Evolutionary conservation across 2,329 filamentous ascomycete genomes (phyloP), one percentile per base, ranked within the genome.

Genomic region (Epichloe festucae): DNA sequence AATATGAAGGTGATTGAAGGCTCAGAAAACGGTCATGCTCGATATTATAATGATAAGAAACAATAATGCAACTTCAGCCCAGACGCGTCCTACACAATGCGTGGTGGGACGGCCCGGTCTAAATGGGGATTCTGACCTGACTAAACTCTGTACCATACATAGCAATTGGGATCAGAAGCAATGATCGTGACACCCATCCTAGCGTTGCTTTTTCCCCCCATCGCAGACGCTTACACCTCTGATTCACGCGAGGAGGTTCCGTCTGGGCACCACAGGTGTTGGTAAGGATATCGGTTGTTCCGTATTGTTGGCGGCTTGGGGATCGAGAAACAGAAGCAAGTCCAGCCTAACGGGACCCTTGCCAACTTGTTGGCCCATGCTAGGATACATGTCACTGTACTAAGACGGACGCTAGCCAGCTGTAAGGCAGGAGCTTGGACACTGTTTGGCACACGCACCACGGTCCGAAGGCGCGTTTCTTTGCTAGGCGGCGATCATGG

Each of bases 171-270:
- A 27, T 27, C 19, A 41, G 35, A 41, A 49, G 45, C 47, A 49
- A 46, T 17, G 14, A 50, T 41, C 27, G 23, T 40, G 49, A 43
- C 46, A 35, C 15, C 36, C 39, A 36, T 52, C 23, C 5, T 21
- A 27, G 51, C 35, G 50, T 56, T 57, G 40, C 56, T 57, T 58
- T 57, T 56, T 51, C 31, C 46, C 52, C 50, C n/a, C 27, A 51
- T 51, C 52, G 36, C 49, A 54, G 50, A 57, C 55, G 54, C 21
- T 35, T 12, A 35, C 15, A 21, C 49, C 40, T 44, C 38, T 56
- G 55, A 53, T 56, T 50, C 51, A 54, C 50, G 39, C 36, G 23
- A 45, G 31, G 46, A 21, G 36, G 40, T 35, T 36, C 38, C 35
- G 6, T 38, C 38, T 23, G 27, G n/a, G 36, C 15, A 27, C 35